Evolutionary conservation across 1,284 basidiomycete species (phyloP).

Genomic region (Volvariella surrecta): DNA sequence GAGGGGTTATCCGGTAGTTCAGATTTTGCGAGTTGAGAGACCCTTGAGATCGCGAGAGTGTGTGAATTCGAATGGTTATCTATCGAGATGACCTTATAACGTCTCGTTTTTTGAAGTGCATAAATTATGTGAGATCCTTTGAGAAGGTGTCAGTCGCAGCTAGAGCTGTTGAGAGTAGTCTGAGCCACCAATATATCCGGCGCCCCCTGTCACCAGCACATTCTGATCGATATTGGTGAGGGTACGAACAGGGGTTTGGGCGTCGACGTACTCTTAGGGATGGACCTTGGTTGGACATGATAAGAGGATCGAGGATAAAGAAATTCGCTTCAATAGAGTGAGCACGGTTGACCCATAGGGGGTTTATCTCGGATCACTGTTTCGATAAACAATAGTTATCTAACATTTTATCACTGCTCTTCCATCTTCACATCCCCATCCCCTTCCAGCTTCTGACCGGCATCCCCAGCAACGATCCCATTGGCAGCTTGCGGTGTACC

Average conservation of each 20-base stretch:
- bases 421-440: slow-evolving; percentile 55
- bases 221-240: slow-evolving; percentile 32
- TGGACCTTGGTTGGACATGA: slow-evolving; percentile 10
- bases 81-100: slow-evolving; percentile 88
- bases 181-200: slow-evolving; percentile 73
- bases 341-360: too few species aligned
- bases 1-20: slow-evolving; percentile 58
- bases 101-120: slow-evolving; percentile 76
- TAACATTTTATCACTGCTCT: slow-evolving; percentile 16
- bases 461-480: slow-evolving; percentile 10
- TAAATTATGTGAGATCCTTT: slow-evolving; percentile 89
- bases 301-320: not conserved
- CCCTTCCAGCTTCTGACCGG: slow-evolving; percentile 19
- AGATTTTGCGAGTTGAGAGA: slow-evolving; percentile 72
- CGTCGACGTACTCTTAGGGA: slow-evolving; percentile 34
- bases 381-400: too few species aligned
- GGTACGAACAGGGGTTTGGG: not conserved
- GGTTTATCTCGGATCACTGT: slow-evolving; percentile 9
- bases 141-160: slow-evolving; percentile 10
- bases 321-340: too few species aligned
- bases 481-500: slow-evolving; percentile 12
- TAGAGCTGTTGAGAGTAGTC: slow-evolving; percentile 5
- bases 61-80: slow-evolving; percentile 93
- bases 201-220: slow-evolving; percentile 76
- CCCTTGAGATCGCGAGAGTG: slow-evolving; percentile 62